phyloP scores from a whole-genome alignment of 768 basidiomycete species.

The Trametes gibbosa region DNA sequence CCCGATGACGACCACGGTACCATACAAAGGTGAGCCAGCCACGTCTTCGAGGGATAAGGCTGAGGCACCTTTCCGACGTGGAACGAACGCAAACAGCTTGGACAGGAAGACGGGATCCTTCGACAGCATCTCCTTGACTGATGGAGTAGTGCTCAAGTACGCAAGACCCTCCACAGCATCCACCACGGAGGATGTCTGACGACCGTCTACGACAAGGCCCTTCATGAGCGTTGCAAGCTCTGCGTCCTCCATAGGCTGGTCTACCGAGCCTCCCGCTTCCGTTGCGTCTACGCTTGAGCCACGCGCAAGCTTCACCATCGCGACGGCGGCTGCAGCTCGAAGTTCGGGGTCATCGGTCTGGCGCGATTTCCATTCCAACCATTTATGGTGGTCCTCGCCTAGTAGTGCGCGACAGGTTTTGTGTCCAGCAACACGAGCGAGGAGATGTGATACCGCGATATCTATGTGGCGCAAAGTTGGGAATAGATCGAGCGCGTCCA shows the following conservation, averaged over 20 bases:
- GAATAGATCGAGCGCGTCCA: slow-evolving; percentile 69
- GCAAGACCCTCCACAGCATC: slow-evolving; percentile 84
- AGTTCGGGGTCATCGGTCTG: slow-evolving; percentile 45
- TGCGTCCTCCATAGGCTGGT: slow-evolving; percentile 35
- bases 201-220: slow-evolving; percentile 44
- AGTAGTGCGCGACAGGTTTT: slow-evolving; percentile 67
- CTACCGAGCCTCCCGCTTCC: slow-evolving; percentile 26
- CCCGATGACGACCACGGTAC: slow-evolving; percentile 68
- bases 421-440: slow-evolving; percentile 75
- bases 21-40: slow-evolving; percentile 66
- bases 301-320: slow-evolving; percentile 74
- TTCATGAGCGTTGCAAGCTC: slow-evolving; percentile 56
- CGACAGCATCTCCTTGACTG: slow-evolving; percentile 62
- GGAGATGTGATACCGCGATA: slow-evolving; percentile 65
- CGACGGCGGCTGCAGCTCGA: slow-evolving; percentile 64
- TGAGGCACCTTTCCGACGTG: slow-evolving; percentile 41
- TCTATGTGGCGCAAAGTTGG: slow-evolving; percentile 48
- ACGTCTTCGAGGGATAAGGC: slow-evolving; percentile 25
- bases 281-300: slow-evolving; percentile 49
- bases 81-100: slow-evolving; percentile 54
- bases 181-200: slow-evolving; percentile 41
- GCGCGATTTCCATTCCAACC: slow-evolving; percentile 63
- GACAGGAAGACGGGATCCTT: slow-evolving; percentile 52
- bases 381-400: slow-evolving; percentile 51
- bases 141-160: slow-evolving; percentile 68